Percentiles rank a stretch among this genome's conserved stretches.
phyloP scores from a whole-genome alignment of 768 basidiomycete genomes.

The Suillus discolor region DNA sequence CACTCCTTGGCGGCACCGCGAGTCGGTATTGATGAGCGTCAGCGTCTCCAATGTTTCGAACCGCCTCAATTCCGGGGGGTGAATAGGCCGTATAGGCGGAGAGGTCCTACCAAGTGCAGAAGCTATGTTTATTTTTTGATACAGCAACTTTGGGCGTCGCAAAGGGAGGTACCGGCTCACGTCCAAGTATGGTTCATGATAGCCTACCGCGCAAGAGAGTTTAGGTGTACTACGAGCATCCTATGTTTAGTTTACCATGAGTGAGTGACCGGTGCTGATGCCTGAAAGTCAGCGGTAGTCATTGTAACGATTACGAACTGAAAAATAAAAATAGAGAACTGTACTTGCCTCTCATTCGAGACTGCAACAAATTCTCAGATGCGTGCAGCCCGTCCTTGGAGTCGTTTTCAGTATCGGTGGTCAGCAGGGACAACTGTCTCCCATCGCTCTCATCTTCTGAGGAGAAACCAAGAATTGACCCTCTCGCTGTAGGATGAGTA shows the following conservation, averaged over 20 bases:
- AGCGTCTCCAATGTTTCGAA: not conserved
- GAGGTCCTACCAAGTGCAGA: not conserved
- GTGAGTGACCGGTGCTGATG: not conserved
- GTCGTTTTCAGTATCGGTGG: not conserved
- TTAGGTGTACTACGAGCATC: not conserved
- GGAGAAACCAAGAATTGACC: not conserved
- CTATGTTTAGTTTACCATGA: not conserved
- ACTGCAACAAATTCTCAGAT: not conserved
- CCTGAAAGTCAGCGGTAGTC: not conserved
- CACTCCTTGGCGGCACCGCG: not conserved
- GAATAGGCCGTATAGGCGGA: not conserved
- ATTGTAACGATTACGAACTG: not conserved
- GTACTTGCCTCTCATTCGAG: not conserved
- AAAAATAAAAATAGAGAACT: not conserved
- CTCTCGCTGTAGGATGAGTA: not conserved
- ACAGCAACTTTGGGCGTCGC: not conserved
- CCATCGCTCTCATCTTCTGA: not conserved
- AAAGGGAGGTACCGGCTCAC: slow-evolving; percentile 1
- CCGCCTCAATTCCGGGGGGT: not conserved
- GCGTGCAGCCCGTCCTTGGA: not conserved
- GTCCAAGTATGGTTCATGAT: not conserved
- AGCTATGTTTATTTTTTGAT: not conserved
- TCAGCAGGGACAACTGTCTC: not conserved
- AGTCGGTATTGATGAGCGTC: not conserved
- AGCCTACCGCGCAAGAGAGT: not conserved